Evolutionary conservation across 495 filamentous ascomycete species (phyloP), one percentile per base, ranked within the genome.

Genomic region (Neurospora sp.): DNA sequence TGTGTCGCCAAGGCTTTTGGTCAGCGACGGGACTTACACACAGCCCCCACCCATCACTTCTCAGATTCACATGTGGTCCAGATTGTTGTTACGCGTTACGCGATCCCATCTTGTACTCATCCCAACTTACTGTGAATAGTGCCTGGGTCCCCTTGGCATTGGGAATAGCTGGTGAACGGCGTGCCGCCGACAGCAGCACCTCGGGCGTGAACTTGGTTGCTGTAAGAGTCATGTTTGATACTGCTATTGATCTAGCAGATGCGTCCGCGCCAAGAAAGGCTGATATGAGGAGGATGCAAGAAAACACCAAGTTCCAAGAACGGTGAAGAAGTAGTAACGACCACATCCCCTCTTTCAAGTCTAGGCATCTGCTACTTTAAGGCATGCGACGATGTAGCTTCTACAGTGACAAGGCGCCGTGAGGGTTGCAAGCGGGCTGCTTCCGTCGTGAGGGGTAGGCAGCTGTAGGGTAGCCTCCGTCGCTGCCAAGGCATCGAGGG

Each of bases 181-280:
- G 89, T 39, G 95, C 93, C 16, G 94, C 93, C 76, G 90, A 90
- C 76, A 98, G 89, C 71, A 98, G 87, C 44, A 94, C 91, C 89
- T 93, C 89, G 7, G 91, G 91, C 1, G 89, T 92, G 81, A 94
- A 93, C 76, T 90, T 90, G 78, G 87, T 87, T 7, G 89, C 87
- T 75, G 86, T 85, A 75, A 91, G 84, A 69, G 89, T 89, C 90
- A 93, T 93, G 10, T 73, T 80, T 41, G 59, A 69, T 31, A 39
- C 14, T 41, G 70, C 44, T 18, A 38, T 68, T 39, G 71, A 69
- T 38, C 40, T 39, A 35, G 35, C 41, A 18, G 22, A 72, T 27
- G 40, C 53, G 35, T 69, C 68, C 42, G 72, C 72, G 39, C 68
- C 41, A 73, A 22, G 35, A 22, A 45, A 70, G 35, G 42, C 59